phyloP scores from a whole-genome alignment of 2,329 filamentous ascomycete species.

The Cylindrodendrum hubeiense region DNA sequence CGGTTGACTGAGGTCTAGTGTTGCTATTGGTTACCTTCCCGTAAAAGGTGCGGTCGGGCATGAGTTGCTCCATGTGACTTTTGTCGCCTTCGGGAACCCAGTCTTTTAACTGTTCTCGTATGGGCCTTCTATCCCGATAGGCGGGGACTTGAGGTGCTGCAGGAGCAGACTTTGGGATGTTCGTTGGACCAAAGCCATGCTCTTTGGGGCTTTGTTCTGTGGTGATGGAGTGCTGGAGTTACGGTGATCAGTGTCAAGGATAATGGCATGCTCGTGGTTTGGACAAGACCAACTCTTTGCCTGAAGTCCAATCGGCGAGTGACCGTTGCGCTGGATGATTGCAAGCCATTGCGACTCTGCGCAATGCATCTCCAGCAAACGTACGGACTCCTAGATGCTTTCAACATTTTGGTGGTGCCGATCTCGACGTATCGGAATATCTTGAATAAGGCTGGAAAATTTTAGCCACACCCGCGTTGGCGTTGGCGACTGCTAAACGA shows the following conservation, averaged over 20 bases:
- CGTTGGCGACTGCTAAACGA: constrained; percentile 2
- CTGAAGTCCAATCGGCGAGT: constrained; percentile 20
- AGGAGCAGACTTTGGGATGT: constrained; percentile 35
- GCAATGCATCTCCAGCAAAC: constrained; percentile 51
- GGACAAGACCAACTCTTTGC: constrained; percentile 29
- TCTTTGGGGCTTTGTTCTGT: constrained; percentile 19
- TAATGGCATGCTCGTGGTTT: background rate
- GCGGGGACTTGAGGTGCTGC: background rate
- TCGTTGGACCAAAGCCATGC: constrained; percentile 19
- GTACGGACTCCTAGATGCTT: constrained; percentile 44
- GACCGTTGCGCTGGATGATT: constrained; percentile 7
- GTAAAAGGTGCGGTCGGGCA: constrained; percentile 42
- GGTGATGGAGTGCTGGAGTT: constrained; percentile 26
- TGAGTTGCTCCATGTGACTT: constrained; percentile 16
- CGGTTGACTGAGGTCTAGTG: constrained; percentile 50
- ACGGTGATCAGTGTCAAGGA: constrained; percentile 5
- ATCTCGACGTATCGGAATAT: constrained; percentile 4
- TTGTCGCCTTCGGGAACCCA: constrained; percentile 31
- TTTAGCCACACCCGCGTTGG: constrained; percentile 40
- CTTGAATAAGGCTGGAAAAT: constrained; percentile 35
- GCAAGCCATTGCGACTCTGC: constrained; percentile 28
- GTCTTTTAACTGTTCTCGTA: constrained; percentile 38
- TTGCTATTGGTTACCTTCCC: constrained; percentile 47
- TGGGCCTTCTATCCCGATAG: constrained; percentile 26
- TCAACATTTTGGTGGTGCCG: constrained; percentile 45